Conservation (phyloP, 164 flowering plant species). For the Chloranthus sessilifolius region DNA sequence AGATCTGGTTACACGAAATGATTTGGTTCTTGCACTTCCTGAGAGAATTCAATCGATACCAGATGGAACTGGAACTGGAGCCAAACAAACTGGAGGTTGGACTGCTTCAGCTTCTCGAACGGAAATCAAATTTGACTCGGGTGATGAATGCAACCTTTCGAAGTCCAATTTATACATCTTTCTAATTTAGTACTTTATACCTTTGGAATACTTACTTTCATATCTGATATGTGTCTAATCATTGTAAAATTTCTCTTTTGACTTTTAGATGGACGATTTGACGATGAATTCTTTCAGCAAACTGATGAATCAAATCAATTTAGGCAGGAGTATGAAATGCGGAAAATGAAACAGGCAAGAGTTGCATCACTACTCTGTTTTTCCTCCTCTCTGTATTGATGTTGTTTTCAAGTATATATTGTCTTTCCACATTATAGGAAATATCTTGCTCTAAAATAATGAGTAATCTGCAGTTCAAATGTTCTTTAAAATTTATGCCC, state of each 20-base stretch:
- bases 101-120: slow-evolving; percentile 54
- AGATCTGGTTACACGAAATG: slow-evolving; percentile 69
- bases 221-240: no score
- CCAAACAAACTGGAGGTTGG: slow-evolving; percentile 65
- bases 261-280: slow-evolving; percentile 60
- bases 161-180: no score
- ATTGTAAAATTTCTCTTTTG: no score
- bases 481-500: neutral
- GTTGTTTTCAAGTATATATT: no score
- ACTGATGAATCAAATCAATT: slow-evolving; percentile 69
- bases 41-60: slow-evolving; percentile 86
- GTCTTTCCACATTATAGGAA: no score
- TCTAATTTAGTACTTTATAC: no score
- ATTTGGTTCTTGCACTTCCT: slow-evolving; percentile 70
- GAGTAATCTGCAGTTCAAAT: neutral
- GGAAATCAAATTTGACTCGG: slow-evolving; percentile 73
- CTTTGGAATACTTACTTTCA: neutral
- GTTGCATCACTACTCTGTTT: neutral
- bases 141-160: slow-evolving; percentile 25
- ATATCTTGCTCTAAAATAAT: neutral
- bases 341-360: slow-evolving; percentile 76
- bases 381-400: neutral
- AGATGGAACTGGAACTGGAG: slow-evolving; percentile 66
- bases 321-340: slow-evolving; percentile 88
- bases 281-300: slow-evolving; percentile 66